These are phyloP conservation scores for Eucalyptus pumila DNA, from an alignment of 345 rosid genomes.

Conservation along the genomic window DNA sequence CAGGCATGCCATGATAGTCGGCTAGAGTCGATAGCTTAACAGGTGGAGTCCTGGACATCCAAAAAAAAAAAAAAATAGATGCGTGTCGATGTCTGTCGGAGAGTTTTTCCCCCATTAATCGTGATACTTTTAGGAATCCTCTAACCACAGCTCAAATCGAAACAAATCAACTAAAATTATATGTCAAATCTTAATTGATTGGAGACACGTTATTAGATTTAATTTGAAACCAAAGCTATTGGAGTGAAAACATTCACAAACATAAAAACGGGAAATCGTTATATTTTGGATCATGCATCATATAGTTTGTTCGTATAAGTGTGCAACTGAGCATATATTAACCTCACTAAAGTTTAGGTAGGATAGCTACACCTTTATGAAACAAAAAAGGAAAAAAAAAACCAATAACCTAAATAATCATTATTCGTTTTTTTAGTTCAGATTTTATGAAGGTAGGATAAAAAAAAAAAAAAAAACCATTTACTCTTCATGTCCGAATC, in stretches of 20 bases:
- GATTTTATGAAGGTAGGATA: neutral
- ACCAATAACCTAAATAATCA: neutral
- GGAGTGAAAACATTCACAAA: neutral
- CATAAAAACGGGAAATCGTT: neutral
- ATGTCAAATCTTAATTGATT: neutral
- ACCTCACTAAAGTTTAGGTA: neutral
- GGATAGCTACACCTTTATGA: neutral
- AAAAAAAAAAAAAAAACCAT: neutral
- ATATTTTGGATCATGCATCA: neutral
- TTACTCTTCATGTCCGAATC: neutral
- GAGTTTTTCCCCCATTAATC: neutral
- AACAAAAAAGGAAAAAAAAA: neutral
- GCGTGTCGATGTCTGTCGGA: accelerated
- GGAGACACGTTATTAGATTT: neutral
- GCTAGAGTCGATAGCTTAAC: too few species aligned
- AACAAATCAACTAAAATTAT: accelerated
- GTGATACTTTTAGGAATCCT: neutral
- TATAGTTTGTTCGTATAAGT: neutral
- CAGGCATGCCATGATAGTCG: accelerated
- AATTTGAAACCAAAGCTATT: neutral
- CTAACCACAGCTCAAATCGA: accelerated
- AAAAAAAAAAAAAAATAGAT: neutral
- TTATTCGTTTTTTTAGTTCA: accelerated
- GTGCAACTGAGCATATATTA: neutral
- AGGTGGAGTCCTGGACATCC: accelerated